phyloP scores from a whole-genome alignment of 2,329 filamentous ascomycete species.

The Aspergillus alliaceus region DNA sequence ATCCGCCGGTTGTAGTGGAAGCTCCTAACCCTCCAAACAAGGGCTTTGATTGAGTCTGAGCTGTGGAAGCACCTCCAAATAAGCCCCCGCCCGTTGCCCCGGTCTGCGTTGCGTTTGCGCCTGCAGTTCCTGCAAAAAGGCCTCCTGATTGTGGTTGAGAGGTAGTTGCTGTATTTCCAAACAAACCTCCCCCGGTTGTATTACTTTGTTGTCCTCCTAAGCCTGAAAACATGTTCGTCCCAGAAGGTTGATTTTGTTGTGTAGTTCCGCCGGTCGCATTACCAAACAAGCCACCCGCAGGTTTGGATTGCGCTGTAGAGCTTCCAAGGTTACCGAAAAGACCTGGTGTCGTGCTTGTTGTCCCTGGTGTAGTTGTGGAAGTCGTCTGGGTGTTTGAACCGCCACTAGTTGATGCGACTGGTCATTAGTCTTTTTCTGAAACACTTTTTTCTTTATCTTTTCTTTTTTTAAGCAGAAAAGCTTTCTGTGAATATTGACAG shows the following conservation, averaged over 20 bases:
- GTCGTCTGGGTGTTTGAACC: slow-evolving; percentile 28
- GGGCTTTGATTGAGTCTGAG: slow-evolving; percentile 37
- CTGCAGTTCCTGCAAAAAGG: slow-evolving; percentile 21
- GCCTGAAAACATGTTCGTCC: slow-evolving; percentile 35
- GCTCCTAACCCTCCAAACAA: slow-evolving; percentile 33
- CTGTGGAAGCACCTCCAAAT: slow-evolving; percentile 32
- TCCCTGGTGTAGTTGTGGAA: slow-evolving; percentile 25
- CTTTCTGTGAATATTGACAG: not conserved
- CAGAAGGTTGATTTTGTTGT: slow-evolving; percentile 28
- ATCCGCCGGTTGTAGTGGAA: slow-evolving; percentile 27
- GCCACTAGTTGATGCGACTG: slow-evolving; percentile 22
- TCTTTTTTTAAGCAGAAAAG: not conserved
- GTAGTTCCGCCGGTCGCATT: slow-evolving; percentile 23
- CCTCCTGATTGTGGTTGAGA: slow-evolving; percentile 31
- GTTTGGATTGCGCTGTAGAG: slow-evolving; percentile 32
- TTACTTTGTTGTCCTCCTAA: slow-evolving; percentile 26
- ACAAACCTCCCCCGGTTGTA: slow-evolving; percentile 29
- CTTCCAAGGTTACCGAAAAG: slow-evolving; percentile 31
- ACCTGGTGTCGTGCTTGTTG: slow-evolving; percentile 28
- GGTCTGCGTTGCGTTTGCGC: slow-evolving; percentile 20
- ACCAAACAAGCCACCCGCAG: slow-evolving; percentile 34
- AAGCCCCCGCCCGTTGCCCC: slow-evolving; percentile 29
- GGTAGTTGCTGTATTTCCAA: slow-evolving; percentile 28
- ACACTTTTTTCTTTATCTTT: no score
- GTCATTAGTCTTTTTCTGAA: slow-evolving; percentile 1